Conservation (phyloP, 2,329 filamentous ascomycete species). For the Albophoma yamanashiensis region DNA sequence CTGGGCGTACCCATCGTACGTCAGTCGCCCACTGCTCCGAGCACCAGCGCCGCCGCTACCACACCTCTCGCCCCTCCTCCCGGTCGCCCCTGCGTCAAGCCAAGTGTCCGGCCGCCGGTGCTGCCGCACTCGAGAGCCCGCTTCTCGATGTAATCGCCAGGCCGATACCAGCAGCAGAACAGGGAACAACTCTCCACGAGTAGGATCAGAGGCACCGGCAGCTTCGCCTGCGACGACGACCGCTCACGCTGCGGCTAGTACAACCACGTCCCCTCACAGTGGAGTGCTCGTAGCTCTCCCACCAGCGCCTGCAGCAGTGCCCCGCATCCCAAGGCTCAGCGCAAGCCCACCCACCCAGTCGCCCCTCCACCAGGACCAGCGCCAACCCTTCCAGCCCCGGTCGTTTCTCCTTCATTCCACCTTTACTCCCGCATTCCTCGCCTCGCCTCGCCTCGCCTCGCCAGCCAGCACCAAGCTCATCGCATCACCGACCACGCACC, state of each 20-base stretch:
- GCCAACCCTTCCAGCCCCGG: neutral
- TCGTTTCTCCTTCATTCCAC: slow-evolving; percentile 2
- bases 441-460: neutral
- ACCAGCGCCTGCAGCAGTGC: neutral
- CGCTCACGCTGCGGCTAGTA: neutral
- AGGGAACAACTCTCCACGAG: neutral
- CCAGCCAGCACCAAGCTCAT: neutral
- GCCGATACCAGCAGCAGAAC: neutral
- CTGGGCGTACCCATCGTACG: neutral
- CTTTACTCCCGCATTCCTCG: slow-evolving; percentile 2
- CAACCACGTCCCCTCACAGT: neutral
- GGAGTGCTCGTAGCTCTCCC: neutral
- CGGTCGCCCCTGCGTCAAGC: neutral
- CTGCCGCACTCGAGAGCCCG: neutral
- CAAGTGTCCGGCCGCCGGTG: neutral
- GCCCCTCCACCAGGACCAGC: neutral
- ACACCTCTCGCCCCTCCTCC: neutral
- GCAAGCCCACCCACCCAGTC: neutral
- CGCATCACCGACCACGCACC: neutral
- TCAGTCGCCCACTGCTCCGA: neutral
- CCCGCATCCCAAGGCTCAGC: neutral
- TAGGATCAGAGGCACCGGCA: neutral
- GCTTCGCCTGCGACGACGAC: neutral
- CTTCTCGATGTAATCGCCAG: neutral
- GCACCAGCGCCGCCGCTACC: neutral